Percentiles rank a stretch among this genome's conserved stretches.
phyloP scores from a whole-genome alignment of 108 stramenopile species.

The Cyclotella choctawhatcheeana region DNA sequence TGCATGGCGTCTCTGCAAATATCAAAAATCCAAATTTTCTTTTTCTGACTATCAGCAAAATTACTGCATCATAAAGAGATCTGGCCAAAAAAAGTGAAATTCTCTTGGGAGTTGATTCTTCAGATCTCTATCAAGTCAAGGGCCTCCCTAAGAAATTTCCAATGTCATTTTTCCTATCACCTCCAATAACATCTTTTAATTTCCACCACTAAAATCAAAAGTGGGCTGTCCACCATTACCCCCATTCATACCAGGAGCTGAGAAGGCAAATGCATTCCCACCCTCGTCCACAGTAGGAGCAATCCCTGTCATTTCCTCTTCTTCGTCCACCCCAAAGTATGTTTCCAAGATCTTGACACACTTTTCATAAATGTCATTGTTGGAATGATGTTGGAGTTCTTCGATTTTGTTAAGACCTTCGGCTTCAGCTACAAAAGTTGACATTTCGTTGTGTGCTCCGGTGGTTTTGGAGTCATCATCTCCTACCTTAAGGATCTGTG shows the following conservation, averaged over 20 bases:
- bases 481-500: slow-evolving; percentile 93
- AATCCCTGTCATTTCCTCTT: slow-evolving; percentile 79
- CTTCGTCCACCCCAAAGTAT: slow-evolving; percentile 94
- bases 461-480: slow-evolving; percentile 88
- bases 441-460: slow-evolving; percentile 89
- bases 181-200: background rate
- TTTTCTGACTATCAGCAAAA: too few species aligned
- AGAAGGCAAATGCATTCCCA: slow-evolving; percentile 82
- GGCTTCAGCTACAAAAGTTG: slow-evolving; percentile 89
- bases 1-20: background rate
- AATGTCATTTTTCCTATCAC: too few species aligned
- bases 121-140: background rate
- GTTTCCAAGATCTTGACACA: slow-evolving; percentile 90
- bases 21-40: too few species aligned
- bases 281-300: slow-evolving; percentile 70
- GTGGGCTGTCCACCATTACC: slow-evolving; percentile 28
- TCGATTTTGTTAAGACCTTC: slow-evolving; percentile 95
- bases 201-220: slow-evolving; percentile 46
- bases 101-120: too few species aligned
- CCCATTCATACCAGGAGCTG: slow-evolving; percentile 46
- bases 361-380: slow-evolving; percentile 95
- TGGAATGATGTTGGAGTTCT: slow-evolving; percentile 94
- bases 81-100: too few species aligned
- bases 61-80: too few species aligned
- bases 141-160: background rate